A percentile compares a stretch with the other conserved stretches of the same genome.
These are phyloP conservation scores for Nothomitra cinnamomea DNA, from an alignment of 2,329 filamentous ascomycete genomes.

Conservation along the genomic window DNA sequence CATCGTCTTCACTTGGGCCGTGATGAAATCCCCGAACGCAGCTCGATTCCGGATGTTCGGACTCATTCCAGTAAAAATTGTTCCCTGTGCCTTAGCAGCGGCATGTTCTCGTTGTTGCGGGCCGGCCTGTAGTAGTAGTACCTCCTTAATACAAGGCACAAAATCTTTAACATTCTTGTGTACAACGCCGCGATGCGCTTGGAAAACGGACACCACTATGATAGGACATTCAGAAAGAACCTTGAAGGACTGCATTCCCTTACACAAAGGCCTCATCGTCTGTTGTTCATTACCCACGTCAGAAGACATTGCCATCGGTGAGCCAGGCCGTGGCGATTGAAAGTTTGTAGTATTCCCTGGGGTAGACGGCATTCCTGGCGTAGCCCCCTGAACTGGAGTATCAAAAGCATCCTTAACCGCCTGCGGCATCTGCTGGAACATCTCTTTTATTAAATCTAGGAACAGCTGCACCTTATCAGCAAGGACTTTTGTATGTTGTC, in stretches of 20 bases:
- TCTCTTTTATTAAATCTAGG: conserved; percentile 78
- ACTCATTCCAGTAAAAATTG: conserved; percentile 83
- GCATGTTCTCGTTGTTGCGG: conserved; percentile 84
- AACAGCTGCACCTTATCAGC: conserved; percentile 75
- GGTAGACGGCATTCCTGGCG: conserved; percentile 45
- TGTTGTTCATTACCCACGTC: conserved; percentile 75
- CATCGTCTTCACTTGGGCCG: conserved; percentile 97
- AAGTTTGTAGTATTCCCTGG: conserved; percentile 47
- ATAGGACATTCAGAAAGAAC: conserved; percentile 96
- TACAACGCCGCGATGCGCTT: conserved; percentile 70
- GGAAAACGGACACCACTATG: conserved; percentile 95
- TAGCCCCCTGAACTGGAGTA: conserved; percentile 43
- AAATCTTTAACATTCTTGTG: conserved; percentile 77
- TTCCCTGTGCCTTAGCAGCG: conserved; percentile 62
- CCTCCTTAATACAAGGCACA: conserved; percentile 82
- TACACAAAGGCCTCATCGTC: conserved; percentile 62
- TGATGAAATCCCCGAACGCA: conserved; percentile 95
- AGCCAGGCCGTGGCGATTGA: conserved; percentile 77
- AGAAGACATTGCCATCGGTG: conserved; percentile 54
- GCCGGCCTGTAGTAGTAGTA: conserved; percentile 74
- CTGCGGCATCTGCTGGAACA: conserved; percentile 88
- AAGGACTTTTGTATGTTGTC: conserved; percentile 75
- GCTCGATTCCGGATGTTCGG: conserved; percentile 83
- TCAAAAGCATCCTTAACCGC: conserved; percentile 94
- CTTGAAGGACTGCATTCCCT: conserved; percentile 98